phyloP scores from a whole-genome alignment of 2,329 filamentous ascomycete genomes.

The Botrytis elliptica region DNA sequence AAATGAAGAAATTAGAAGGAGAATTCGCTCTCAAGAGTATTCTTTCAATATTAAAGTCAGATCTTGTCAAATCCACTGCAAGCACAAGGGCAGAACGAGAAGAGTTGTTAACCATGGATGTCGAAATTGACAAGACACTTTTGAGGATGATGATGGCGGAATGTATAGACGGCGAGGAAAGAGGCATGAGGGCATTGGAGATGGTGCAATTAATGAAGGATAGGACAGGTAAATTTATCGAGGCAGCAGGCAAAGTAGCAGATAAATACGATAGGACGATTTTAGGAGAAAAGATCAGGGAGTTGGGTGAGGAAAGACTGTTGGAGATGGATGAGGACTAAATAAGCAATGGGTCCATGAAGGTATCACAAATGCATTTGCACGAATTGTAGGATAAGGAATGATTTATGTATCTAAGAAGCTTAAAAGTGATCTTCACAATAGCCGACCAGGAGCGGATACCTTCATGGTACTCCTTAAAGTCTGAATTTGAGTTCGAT shows the following conservation, averaged over 20 bases:
- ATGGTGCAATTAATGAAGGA: slow-evolving; percentile 85
- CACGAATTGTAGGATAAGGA: neutral
- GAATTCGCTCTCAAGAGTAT: slow-evolving; percentile 73
- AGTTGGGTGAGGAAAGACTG: slow-evolving; percentile 64
- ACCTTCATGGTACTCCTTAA: neutral
- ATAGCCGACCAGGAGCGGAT: neutral
- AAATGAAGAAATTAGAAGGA: slow-evolving; percentile 71
- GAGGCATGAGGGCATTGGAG: slow-evolving; percentile 92
- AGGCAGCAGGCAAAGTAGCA: slow-evolving; percentile 87
- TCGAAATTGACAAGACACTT: slow-evolving; percentile 86
- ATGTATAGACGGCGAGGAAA: slow-evolving; percentile 88
- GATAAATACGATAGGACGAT: slow-evolving; percentile 77
- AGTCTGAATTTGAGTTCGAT: neutral
- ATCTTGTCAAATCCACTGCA: slow-evolving; percentile 68
- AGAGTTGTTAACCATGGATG: slow-evolving; percentile 67
- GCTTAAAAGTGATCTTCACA: too few species aligned
- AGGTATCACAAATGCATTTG: slow-evolving; percentile 14
- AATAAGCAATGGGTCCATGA: slow-evolving; percentile 9
- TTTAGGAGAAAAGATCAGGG: slow-evolving; percentile 85
- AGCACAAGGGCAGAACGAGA: slow-evolving; percentile 63
- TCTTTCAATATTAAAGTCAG: slow-evolving; percentile 70
- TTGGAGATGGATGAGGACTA: slow-evolving; percentile 37
- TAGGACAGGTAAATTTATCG: slow-evolving; percentile 81
- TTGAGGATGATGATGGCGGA: slow-evolving; percentile 86
- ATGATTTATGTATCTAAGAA: neutral